Evolutionary conservation across 2,329 filamentous ascomycete genomes (phyloP).

Genomic region (Graphilbum ipis-grandicollis): DNA sequence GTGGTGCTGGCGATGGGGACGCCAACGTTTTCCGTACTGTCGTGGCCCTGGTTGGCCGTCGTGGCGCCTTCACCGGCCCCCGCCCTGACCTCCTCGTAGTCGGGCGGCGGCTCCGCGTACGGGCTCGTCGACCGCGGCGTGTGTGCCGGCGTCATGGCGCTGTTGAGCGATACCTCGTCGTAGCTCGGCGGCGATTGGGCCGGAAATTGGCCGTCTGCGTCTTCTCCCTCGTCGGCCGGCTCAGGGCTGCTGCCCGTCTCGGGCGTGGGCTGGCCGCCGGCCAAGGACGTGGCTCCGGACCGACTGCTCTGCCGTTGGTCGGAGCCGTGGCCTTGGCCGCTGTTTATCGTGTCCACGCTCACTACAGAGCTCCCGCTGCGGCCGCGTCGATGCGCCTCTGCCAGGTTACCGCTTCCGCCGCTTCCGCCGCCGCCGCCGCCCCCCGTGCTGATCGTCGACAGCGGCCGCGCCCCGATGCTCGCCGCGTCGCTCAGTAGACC

Average conservation of each 20-base stretch:
- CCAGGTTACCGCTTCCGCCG: too few relatives aligned
- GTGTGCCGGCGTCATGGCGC: slow-evolving; percentile 14
- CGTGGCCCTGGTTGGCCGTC: neutral
- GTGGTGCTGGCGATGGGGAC: too few relatives aligned
- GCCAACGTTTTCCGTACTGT: too few relatives aligned
- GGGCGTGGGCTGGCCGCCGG: slow-evolving; percentile 20
- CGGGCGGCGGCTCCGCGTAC: slow-evolving; percentile 30
- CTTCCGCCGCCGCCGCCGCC: slow-evolving; percentile 4
- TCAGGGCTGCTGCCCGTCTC: slow-evolving; percentile 36
- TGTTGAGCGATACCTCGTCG: slow-evolving; percentile 18
- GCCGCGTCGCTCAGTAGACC: slow-evolving; percentile 58
- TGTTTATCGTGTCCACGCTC: slow-evolving; percentile 26
- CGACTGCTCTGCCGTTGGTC: slow-evolving; percentile 9
- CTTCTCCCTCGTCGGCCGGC: slow-evolving; percentile 29
- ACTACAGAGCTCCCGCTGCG: slow-evolving; percentile 34
- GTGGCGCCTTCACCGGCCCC: slow-evolving; percentile 12
- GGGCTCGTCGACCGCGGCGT: slow-evolving; percentile 21
- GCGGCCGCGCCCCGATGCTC: slow-evolving; percentile 30
- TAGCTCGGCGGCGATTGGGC: slow-evolving; percentile 32
- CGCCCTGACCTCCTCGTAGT: slow-evolving; percentile 25
- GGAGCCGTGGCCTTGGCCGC: too few relatives aligned
- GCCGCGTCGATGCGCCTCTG: slow-evolving; percentile 21
- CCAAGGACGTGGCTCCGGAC: slow-evolving; percentile 16
- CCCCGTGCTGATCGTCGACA: slow-evolving; percentile 13
- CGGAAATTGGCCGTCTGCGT: slow-evolving; percentile 28